phyloP scores from a whole-genome alignment of 371 early-diverging fungal genomes.

The Apophysomyces elegans region DNA sequence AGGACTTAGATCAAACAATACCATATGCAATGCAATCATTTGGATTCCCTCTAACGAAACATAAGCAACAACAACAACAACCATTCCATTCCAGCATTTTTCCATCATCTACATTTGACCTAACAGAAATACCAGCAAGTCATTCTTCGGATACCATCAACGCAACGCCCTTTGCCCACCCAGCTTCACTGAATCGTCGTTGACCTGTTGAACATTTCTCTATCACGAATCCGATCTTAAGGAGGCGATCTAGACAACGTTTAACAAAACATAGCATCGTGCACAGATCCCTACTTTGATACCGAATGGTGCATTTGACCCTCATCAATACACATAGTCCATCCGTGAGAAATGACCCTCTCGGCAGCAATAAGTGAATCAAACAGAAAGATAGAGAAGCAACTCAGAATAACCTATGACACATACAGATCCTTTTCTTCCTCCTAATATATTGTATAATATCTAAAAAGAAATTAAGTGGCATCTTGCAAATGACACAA shows the following conservation, averaged over 20 bases:
- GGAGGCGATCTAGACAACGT: neutral
- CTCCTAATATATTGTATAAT: too few relatives aligned
- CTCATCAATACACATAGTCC: neutral
- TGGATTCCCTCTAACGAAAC: neutral
- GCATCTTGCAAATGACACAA: too few relatives aligned
- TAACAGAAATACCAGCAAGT: neutral
- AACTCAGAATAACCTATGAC: too few relatives aligned
- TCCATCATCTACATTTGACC: slow-evolving; percentile 4
- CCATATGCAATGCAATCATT: neutral
- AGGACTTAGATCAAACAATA: neutral
- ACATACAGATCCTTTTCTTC: too few relatives aligned
- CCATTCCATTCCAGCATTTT: neutral
- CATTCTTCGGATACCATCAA: neutral
- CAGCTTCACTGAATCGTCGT: neutral
- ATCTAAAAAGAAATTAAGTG: too few relatives aligned
- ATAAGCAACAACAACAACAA: neutral
- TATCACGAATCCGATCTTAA: neutral
- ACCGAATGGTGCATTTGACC: neutral
- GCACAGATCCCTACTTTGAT: neutral
- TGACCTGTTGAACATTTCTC: neutral
- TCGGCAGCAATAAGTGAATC: neutral
- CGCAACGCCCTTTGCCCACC: neutral
- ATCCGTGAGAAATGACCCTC: neutral
- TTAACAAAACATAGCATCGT: neutral
- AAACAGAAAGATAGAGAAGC: neutral